Conservation (phyloP, 768 basidiomycete genomes). For the Podaxis sp. region DNA sequence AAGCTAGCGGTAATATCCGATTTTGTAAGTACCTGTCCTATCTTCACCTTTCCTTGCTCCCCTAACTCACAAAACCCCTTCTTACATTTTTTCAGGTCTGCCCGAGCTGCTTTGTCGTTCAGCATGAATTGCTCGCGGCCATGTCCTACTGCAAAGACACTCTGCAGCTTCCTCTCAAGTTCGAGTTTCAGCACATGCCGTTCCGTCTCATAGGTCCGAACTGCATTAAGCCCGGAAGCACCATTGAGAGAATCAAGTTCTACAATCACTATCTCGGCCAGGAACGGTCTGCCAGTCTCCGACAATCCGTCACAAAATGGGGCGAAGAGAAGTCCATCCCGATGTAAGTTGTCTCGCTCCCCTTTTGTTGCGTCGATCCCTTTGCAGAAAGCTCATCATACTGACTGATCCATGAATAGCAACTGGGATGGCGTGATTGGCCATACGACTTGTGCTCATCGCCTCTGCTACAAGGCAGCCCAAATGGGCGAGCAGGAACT, state of each 20-base stretch:
- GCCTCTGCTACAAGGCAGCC: conserved; percentile 70
- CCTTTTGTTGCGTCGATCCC: background rate
- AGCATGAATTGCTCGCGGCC: conserved; percentile 52
- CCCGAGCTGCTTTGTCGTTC: conserved; percentile 51
- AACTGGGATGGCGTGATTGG: conserved; percentile 59
- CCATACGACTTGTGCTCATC: conserved; percentile 70
- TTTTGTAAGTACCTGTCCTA: conserved; percentile 34
- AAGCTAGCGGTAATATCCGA: conserved; percentile 50
- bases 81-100: conserved; percentile 37
- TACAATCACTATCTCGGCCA: conserved; percentile 40
- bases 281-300: conserved; percentile 43
- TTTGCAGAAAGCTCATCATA: background rate
- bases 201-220: conserved; percentile 45
- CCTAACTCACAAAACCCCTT: background rate
- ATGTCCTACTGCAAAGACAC: conserved; percentile 48
- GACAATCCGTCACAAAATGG: conserved; percentile 48
- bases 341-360: conserved; percentile 37
- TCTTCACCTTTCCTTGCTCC: conserved; percentile 14
- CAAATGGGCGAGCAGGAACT: conserved; percentile 56
- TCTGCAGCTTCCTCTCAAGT: conserved; percentile 45
- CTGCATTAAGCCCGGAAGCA: conserved; percentile 41
- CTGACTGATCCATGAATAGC: conserved; percentile 32
- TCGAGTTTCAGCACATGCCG: conserved; percentile 53
- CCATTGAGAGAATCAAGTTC: conserved; percentile 38
- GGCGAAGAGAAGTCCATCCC: conserved; percentile 56